Base-by-base conservation (phyloP, 2,329 filamentous ascomycete genomes). In the Calonectria henricotiae region DNA sequence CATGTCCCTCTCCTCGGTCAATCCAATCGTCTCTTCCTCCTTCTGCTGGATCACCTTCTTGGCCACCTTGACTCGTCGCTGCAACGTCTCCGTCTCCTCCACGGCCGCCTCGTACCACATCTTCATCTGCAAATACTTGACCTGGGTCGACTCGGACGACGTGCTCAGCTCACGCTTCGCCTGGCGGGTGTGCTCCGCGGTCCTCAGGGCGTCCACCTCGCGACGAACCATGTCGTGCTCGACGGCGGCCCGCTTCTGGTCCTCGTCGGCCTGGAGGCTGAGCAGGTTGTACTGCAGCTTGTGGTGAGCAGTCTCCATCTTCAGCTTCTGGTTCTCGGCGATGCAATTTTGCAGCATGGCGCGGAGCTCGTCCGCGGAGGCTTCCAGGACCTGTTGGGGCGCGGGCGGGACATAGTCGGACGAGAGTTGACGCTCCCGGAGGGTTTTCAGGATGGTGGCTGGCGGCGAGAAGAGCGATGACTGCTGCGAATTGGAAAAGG, bases 181-280 rank as follows among this genome's bases (percentile, higher is more conserved):
- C 70, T 92, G 90, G 62, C 89, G 89, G 62, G 90, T 89, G 79
- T 93, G 89, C 78, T 96, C 93, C 15, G 91, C 91, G 71, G 89
- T 87, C 70, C 95, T 92, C 32, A 98, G 85, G 13, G 95, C 93
- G 71, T 98, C 93, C 23, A 97, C 92, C 82, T 98, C 95, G 25
- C 93, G 89, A 72, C 94, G 90, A n/a, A 92, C 93, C 89, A 98
- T 95, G 74, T 96, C 93, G 77, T 97, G 93, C 82, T 98, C 96
- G 5, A 98, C 95, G 41, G 92, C 93, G 75, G 96, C 94, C 30
- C 95, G 91, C 82, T 97, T 95, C 11, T 94, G 90, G 35, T 95
- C 92, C 75, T 97, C 94, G 60, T 92, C 91, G 65, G 93, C 95
- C 78, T 97, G 94, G 74, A 98, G 91, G 62, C 90, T 91, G 32